phyloP scores from a whole-genome alignment of 2,329 filamentous ascomycete genomes.

The Mycosphaerella arachidis region DNA sequence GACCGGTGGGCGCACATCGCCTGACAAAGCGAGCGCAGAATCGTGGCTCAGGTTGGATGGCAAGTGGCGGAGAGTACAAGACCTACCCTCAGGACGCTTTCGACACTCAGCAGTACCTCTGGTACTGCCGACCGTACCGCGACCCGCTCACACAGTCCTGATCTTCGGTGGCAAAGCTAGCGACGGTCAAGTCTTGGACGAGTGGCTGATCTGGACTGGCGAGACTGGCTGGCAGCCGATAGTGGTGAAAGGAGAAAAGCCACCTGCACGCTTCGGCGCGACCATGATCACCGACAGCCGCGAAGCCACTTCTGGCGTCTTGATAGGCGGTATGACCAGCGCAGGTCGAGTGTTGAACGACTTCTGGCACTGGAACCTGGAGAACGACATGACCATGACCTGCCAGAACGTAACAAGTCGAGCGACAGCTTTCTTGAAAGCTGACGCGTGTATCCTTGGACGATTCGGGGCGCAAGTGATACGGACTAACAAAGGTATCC shows the following conservation, averaged over 20 bases:
- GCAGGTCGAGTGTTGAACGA: conserved; percentile 61
- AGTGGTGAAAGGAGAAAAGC: conserved; percentile 29
- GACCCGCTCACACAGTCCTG: conserved; percentile 36
- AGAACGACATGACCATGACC: conserved; percentile 37
- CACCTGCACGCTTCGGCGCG: conserved; percentile 54
- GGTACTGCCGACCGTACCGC: conserved; percentile 28
- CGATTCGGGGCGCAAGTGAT: conserved; percentile 52
- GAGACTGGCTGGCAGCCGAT: conserved; percentile 50
- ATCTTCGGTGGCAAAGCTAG: conserved; percentile 46
- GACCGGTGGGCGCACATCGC: conserved; percentile 74
- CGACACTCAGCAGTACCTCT: conserved; percentile 63
- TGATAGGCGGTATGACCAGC: conserved; percentile 66
- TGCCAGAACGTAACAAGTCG: conserved; percentile 25
- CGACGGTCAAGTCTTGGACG: conserved; percentile 39
- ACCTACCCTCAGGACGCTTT: conserved; percentile 68
- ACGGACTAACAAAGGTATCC: conserved; percentile 41
- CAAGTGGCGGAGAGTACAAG: conserved; percentile 60
- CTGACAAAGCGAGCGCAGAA: conserved; percentile 62
- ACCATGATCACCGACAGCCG: conserved; percentile 44
- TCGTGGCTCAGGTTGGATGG: conserved; percentile 68
- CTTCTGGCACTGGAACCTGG: conserved; percentile 59
- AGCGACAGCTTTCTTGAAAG: conserved; percentile 24
- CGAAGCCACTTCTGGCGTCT: conserved; percentile 50
- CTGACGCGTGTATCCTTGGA: conserved; percentile 30
- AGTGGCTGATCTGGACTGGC: conserved; percentile 44